Evolutionary conservation across 1,139 yeast genomes (phyloP).

Genomic region (Saccharomyces hybrid): DNA sequence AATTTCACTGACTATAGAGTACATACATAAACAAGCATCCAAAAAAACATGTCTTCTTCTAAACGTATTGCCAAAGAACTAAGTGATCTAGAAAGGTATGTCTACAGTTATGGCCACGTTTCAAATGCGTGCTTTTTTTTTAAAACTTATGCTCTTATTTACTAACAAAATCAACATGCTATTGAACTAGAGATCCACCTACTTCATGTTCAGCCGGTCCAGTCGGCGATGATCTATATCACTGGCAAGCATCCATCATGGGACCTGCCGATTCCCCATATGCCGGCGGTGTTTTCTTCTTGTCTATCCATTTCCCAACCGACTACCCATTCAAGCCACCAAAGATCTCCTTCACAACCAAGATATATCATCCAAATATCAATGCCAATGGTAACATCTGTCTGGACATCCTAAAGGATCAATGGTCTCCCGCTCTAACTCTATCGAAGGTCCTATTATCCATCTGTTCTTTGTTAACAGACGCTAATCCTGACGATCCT

Average conservation of each 20-base stretch:
- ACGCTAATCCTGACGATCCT: conserved; percentile 98
- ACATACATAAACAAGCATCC: background rate
- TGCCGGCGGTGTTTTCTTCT: conserved; percentile 88
- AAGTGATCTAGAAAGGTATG: conserved; percentile 89
- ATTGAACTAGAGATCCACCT: conserved; percentile 77
- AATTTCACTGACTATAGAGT: background rate
- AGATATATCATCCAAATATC: conserved; percentile 87
- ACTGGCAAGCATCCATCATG: conserved; percentile 97
- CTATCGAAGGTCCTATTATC: conserved; percentile 84
- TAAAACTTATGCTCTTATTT: conserved; percentile 1
- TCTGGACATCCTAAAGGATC: conserved; percentile 42
- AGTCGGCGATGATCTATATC: conserved; percentile 90
- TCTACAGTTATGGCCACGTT: conserved; percentile 18
- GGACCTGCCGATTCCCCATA: conserved; percentile 94
- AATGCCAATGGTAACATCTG: conserved; percentile 71
- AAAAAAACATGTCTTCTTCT: conserved; percentile 58
- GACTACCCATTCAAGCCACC: conserved; percentile 95
- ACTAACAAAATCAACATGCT: background rate
- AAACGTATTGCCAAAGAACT: conserved; percentile 96
- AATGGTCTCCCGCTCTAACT: conserved; percentile 70
- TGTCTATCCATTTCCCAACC: conserved; percentile 88
- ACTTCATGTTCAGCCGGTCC: conserved; percentile 99
- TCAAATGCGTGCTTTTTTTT: background rate
- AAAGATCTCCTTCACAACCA: conserved; percentile 81
- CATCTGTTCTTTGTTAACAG: conserved; percentile 85